These are phyloP conservation scores for Luffa aegyptiaca DNA, from an alignment of 306 rosid genomes.

Conservation along the genomic window DNA sequence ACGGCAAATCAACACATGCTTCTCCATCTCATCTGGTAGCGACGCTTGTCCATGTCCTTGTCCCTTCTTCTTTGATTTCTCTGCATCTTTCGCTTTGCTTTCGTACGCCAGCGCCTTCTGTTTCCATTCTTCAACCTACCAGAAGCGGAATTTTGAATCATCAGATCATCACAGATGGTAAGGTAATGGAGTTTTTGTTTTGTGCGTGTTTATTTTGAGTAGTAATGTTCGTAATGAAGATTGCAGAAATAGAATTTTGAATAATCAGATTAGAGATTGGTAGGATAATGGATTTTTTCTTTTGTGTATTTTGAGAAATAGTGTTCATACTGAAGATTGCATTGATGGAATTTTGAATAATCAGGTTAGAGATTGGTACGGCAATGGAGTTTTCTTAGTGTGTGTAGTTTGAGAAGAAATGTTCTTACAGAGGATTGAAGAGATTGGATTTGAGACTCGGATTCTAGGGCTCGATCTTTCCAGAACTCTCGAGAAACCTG, in stretches of 20 bases:
- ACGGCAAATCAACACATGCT: constrained; percentile 57
- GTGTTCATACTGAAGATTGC: neutral
- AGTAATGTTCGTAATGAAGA: neutral
- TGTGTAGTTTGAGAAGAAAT: neutral
- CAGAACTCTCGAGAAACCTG: constrained; percentile 81
- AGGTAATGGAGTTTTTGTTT: neutral
- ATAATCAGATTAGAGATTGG: neutral
- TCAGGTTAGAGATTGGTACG: neutral
- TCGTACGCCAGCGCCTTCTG: constrained; percentile 54
- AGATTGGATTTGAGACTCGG: constrained; percentile 47
- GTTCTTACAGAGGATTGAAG: constrained; percentile 19
- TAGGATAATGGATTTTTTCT: neutral
- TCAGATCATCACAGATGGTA: neutral
- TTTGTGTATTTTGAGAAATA: too few species aligned
- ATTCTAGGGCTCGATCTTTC: constrained; percentile 60
- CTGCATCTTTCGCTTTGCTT: constrained; percentile 41
- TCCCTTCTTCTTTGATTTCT: constrained; percentile 22
- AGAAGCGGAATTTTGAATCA: neutral
- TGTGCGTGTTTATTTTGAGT: neutral
- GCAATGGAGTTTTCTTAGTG: neutral
- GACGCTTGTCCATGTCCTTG: neutral
- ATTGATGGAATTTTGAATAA: neutral
- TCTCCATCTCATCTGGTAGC: constrained; percentile 57
- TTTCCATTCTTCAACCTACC: constrained; percentile 86
- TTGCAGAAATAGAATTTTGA: neutral